Base-by-base conservation (phyloP, 768 basidiomycete species). In the Mrakia gelida region DNA sequence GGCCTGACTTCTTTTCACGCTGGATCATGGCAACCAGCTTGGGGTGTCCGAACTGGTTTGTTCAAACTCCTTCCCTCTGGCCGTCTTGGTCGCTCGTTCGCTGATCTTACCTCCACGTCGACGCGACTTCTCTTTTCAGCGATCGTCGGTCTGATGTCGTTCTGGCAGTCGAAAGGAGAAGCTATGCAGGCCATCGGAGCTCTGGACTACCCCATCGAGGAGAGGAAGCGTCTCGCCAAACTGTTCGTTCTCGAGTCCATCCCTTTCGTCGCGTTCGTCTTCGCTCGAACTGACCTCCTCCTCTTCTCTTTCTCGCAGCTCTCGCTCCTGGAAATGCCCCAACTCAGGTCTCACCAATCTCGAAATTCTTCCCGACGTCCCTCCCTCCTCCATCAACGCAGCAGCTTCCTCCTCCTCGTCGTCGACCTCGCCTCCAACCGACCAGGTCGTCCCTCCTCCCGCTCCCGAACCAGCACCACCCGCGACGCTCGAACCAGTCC, bases 1-100 rank as follows among this genome's bases (percentile, higher is more conserved):
- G 84, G 84, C 6, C 75, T 85, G 45, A 83, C 81, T 43, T 73
- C 76, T 49, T 84, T 96, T 86, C 95, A 98, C 81, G 93, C 95
- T 84, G 96, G 98, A 81, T 87, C 93, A 45, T 98, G 96, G 96
- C 95, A 98, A 84, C 96, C 96, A 54, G 94, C 94, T 34, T 98
- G 96, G 96, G 96, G 96, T 75, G 92, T 98, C 28, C 89, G 96
- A 80, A 98, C 95, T 76, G 95, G 83, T 83, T 30, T 71, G 81
- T 34, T 61, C 9, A 15, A 16, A 26, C 4, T 34, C 26, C n/a
- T 18, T 61, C 15, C 30, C 30, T 28, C 38, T 38, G 38, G 26
- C 30, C 7, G 32, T 21, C 67, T 11, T n/a, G 0, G 18, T 63
- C 56, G 43, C 52, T 68, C 59, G n/a, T 71, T 21, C 34, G 54